A percentile compares a stretch with the other conserved stretches of the same genome.
These are phyloP conservation scores for Xerocomus nothofagi DNA, from an alignment of 1,284 basidiomycete genomes.

Conservation along the genomic window DNA sequence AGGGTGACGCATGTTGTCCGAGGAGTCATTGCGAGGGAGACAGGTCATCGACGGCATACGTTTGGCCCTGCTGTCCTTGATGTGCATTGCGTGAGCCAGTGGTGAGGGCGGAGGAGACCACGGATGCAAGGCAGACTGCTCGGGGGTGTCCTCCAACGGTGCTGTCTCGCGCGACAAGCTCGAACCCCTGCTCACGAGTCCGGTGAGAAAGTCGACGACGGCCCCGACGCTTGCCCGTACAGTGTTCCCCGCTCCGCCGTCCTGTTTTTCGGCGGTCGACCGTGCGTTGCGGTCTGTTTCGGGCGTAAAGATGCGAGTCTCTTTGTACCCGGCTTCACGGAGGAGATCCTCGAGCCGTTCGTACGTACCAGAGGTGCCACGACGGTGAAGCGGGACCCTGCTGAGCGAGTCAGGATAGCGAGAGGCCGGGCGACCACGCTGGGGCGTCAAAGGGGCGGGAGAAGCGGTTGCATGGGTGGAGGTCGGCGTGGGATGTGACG, in stretches of 20 bases:
- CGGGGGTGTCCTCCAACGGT: constrained; percentile 7
- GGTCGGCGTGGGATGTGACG: constrained; percentile 15
- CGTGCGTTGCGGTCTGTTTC: constrained; percentile 59
- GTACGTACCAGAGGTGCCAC: constrained; percentile 76
- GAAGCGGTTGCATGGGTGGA: constrained; percentile 6
- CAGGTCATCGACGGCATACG: constrained; percentile 24
- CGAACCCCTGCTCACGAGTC: constrained; percentile 45
- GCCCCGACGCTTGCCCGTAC: constrained; percentile 47
- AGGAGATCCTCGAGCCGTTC: constrained; percentile 82
- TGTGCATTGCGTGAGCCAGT: constrained; percentile 22
- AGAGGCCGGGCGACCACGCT: constrained; percentile 35
- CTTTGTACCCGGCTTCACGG: constrained; percentile 84
- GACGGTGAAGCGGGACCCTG: constrained; percentile 68
- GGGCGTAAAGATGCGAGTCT: constrained; percentile 84
- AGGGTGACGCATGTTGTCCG: constrained; percentile 21
- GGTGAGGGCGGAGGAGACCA: constrained; percentile 38
- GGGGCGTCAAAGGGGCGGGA: constrained; percentile 40
- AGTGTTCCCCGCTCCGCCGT: constrained; percentile 23
- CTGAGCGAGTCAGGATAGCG: constrained; percentile 59
- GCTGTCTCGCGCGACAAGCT: constrained; percentile 18
- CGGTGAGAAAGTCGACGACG: constrained; percentile 60
- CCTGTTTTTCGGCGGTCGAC: constrained; percentile 32
- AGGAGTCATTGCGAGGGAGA: constrained; percentile 20
- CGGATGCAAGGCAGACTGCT: constrained; percentile 11
- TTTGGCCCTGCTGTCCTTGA: constrained; percentile 17